Evolutionary conservation across 106 monocot genomes (phyloP).

Genomic region (Gastrodia elata): DNA sequence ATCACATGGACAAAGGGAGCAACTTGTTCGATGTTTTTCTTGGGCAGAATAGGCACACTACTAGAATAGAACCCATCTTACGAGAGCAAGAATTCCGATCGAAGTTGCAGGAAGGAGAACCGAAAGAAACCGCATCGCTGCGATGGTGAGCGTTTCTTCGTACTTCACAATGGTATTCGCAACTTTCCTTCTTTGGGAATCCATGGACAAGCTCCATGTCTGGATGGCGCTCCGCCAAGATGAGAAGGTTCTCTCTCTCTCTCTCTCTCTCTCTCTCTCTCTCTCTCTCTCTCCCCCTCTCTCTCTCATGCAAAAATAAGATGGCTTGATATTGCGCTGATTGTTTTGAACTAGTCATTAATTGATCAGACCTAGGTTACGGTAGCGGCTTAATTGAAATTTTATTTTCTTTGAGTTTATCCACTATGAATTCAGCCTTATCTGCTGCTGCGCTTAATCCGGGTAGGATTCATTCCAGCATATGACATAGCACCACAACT

Average conservation of each 20-base stretch:
- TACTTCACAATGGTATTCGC: slow-evolving; percentile 85
- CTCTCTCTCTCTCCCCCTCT: not conserved
- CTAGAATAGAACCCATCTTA: too few species aligned
- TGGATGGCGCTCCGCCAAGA: slow-evolving; percentile 97
- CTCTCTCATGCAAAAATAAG: too few species aligned
- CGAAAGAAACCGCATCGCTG: not conserved
- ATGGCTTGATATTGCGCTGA: not conserved
- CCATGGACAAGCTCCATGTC: slow-evolving; percentile 87
- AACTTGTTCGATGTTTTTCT: too few species aligned
- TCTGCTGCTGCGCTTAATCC: not conserved
- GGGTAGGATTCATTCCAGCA: not conserved
- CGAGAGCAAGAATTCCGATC: not conserved
- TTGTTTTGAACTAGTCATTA: not conserved
- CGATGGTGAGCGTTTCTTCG: slow-evolving; percentile 78
- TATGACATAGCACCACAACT: too few species aligned
- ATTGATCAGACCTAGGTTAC: not conserved
- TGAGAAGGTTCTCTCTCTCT: slow-evolving; percentile 54
- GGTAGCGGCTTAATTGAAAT: not conserved
- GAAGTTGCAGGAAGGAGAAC: slow-evolving; percentile 3
- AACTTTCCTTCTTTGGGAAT: slow-evolving; percentile 91
- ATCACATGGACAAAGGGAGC: too few species aligned
- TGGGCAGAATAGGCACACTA: too few species aligned
- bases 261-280: not conserved
- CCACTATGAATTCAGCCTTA: not conserved
- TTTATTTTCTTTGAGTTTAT: not conserved